Evolutionary conservation across 768 basidiomycete species (phyloP).

Genomic region (Lentinula lateritia): DNA sequence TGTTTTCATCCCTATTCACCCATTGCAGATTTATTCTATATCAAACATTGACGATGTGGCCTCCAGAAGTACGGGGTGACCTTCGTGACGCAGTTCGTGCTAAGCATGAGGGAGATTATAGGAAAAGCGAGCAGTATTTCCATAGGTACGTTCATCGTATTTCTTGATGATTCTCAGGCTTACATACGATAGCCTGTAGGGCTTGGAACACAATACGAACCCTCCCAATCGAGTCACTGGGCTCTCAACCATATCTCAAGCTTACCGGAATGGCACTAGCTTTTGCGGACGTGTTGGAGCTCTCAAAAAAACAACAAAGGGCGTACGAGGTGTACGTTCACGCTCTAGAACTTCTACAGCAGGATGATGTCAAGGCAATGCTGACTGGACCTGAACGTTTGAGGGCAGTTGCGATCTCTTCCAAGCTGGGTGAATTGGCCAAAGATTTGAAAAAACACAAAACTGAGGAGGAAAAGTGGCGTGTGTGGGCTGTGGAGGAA

Average conservation of each 20-base stretch:
- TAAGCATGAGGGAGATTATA: conserved; percentile 50
- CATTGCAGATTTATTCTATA: conserved; percentile 48
- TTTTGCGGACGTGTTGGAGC: conserved; percentile 53
- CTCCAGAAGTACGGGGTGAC: conserved; percentile 54
- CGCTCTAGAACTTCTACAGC: conserved; percentile 26
- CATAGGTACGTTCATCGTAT: conserved; percentile 36
- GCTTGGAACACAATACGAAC: conserved; percentile 50
- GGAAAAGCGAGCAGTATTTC: conserved; percentile 46
- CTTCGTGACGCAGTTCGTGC: conserved; percentile 62
- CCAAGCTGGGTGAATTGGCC: conserved; percentile 40
- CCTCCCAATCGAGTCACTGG: conserved; percentile 33
- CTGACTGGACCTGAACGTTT: conserved; percentile 25
- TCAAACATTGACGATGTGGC: conserved; percentile 59
- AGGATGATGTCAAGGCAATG: conserved; percentile 12
- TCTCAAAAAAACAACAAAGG: conserved; percentile 24
- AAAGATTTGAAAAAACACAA: conserved; percentile 22
- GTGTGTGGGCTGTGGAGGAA: conserved; percentile 37
- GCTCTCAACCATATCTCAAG: conserved; percentile 54
- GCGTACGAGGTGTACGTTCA: conserved; percentile 36
- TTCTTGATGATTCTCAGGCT: neutral
- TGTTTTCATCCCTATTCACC: neutral
- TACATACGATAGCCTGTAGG: conserved; percentile 25
- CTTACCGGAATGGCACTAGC: conserved; percentile 60
- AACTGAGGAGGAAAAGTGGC: conserved; percentile 36
- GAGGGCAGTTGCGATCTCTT: conserved; percentile 33